Evolutionary conservation across 208 protist species (phyloP).

Genomic region (Vickermania spadyakhi): DNA sequence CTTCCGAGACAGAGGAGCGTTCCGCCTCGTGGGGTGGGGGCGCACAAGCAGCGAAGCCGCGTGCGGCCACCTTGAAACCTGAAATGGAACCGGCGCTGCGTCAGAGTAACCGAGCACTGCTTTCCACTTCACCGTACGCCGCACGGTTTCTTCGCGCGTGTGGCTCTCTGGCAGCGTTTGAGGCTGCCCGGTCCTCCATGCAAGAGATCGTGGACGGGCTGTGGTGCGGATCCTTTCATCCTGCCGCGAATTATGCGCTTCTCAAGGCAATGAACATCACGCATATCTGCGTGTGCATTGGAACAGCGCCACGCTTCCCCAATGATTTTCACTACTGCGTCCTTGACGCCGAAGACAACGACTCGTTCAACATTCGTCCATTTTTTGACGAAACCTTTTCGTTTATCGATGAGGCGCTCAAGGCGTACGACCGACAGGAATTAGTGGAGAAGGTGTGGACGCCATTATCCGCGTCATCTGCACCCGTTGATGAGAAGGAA

Average conservation of each 20-base stretch:
- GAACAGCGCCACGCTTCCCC: conserved; percentile 39
- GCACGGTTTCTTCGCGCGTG: not conserved
- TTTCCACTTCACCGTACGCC: no score
- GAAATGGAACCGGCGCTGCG: no score
- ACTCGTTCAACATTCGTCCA: conserved; percentile 31
- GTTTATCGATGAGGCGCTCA: conserved; percentile 64
- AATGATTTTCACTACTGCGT: conserved; percentile 42
- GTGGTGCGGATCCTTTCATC: conserved; percentile 72
- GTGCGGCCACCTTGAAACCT: no score
- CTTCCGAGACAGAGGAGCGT: no score
- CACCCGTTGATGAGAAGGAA: no score
- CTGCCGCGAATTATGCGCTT: conserved; percentile 24
- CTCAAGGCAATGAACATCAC: conserved; percentile 44
- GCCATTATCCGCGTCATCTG: no score
- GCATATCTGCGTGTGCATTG: conserved; percentile 69
- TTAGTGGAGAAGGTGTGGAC: no score
- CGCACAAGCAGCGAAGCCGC: no score
- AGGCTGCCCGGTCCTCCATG: conserved; percentile 20
- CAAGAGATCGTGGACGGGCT: conserved; percentile 72
- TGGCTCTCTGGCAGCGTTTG: not conserved
- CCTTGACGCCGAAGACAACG: conserved; percentile 30
- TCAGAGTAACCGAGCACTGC: no score
- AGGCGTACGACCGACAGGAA: not conserved
- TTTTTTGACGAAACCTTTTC: conserved; percentile 51
- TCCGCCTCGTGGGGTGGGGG: no score